Conservation (phyloP, 2,329 filamentous ascomycete species). For the Thelonectria olida region DNA sequence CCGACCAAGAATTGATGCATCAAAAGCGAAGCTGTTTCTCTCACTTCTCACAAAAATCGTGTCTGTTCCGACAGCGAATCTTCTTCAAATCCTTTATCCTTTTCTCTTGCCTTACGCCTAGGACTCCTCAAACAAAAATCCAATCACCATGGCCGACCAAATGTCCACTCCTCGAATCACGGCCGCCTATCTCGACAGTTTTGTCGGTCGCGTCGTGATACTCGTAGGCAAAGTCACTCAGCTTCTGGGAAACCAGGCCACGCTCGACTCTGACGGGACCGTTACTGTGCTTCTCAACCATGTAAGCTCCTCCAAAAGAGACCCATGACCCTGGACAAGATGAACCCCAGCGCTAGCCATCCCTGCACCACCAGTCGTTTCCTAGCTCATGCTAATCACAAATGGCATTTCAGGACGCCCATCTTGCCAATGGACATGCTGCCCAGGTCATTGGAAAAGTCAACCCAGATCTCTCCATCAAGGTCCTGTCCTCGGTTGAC, state of each 20-base stretch:
- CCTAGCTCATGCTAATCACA: slow-evolving; percentile 18
- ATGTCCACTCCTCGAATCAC: slow-evolving; percentile 83
- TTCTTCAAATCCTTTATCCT: too few species aligned
- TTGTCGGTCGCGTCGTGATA: slow-evolving; percentile 79
- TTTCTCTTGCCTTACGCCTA: neutral
- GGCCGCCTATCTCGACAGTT: slow-evolving; percentile 79
- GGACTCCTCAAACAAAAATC: slow-evolving; percentile 20
- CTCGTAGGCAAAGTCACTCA: slow-evolving; percentile 87
- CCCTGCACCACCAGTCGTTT: neutral
- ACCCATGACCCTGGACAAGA: neutral
- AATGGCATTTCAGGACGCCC: slow-evolving; percentile 67
- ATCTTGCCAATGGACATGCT: slow-evolving; percentile 74
- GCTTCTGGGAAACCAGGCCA: slow-evolving; percentile 81
- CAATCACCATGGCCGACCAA: slow-evolving; percentile 68
- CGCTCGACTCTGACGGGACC: slow-evolving; percentile 81
- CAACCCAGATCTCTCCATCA: slow-evolving; percentile 75
- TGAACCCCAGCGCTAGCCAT: neutral
- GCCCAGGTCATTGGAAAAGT: slow-evolving; percentile 85
- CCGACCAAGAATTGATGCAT: neutral
- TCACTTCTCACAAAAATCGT: neutral
- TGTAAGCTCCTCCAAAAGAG: slow-evolving; percentile 54
- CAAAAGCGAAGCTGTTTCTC: too few species aligned
- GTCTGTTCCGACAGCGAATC: neutral
- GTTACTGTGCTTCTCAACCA: slow-evolving; percentile 79
- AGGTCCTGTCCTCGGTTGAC: slow-evolving; percentile 75